These are phyloP conservation scores for Neonectria magnoliae DNA, from an alignment of 2,329 filamentous ascomycete species.

Conservation along the genomic window DNA sequence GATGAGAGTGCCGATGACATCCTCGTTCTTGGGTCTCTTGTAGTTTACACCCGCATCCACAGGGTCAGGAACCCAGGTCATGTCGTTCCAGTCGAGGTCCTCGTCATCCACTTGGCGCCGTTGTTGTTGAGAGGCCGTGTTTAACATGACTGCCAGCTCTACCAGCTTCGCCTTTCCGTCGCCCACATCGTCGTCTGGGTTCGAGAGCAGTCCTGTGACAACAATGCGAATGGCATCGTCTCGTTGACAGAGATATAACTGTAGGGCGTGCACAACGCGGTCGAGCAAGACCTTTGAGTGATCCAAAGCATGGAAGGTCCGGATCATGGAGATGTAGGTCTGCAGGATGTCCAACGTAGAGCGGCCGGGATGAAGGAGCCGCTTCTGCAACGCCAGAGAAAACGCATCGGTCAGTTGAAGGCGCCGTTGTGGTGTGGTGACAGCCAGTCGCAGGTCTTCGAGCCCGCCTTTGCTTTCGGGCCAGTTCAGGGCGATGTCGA, in stretches of 20 bases:
- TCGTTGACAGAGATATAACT: constrained; percentile 79
- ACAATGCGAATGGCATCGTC: constrained; percentile 83
- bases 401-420: constrained; percentile 77
- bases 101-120: constrained; percentile 67
- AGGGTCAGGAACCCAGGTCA: constrained; percentile 92
- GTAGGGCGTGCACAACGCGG: constrained; percentile 76
- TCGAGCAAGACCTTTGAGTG: constrained; percentile 81
- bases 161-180: constrained; percentile 63
- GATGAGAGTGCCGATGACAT: constrained; percentile 91
- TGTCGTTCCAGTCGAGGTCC: constrained; percentile 88
- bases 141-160: constrained; percentile 74
- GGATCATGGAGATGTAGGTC: constrained; percentile 82
- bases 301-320: constrained; percentile 79
- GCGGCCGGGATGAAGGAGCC: constrained; percentile 78
- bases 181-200: constrained; percentile 61
- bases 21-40: constrained; percentile 85
- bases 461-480: constrained; percentile 76
- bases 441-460: constrained; percentile 76
- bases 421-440: constrained; percentile 74
- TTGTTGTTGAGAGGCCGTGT: constrained; percentile 66
- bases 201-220: constrained; percentile 76
- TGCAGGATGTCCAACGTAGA: constrained; percentile 81
- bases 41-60: constrained; percentile 94
- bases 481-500: constrained; percentile 83
- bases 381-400: constrained; percentile 69